These are phyloP conservation scores for Pythium volutum DNA, from an alignment of 352 stramenopile genomes.

Conservation along the genomic window DNA sequence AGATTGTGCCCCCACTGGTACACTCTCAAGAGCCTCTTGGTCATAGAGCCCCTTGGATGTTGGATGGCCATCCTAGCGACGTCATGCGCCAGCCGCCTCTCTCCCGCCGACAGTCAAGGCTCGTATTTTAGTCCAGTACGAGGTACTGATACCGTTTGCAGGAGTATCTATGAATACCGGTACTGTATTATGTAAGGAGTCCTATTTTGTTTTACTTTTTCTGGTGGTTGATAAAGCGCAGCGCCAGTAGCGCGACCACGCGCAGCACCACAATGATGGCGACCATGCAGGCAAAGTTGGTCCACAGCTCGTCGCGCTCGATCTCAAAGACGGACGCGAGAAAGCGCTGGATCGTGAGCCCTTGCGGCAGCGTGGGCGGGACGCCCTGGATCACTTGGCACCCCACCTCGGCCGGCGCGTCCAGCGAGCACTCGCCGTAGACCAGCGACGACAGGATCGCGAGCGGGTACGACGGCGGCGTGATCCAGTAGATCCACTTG, in stretches of 20 bases:
- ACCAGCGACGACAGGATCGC: constrained; percentile 34
- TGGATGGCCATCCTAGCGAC: too few relatives aligned
- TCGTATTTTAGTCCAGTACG: too few relatives aligned
- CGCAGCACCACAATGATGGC: constrained; percentile 50
- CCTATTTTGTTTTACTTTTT: constrained; percentile 14
- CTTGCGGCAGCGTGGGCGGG: constrained; percentile 25
- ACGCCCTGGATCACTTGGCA: constrained; percentile 38
- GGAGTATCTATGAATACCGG: too few relatives aligned
- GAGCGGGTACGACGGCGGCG: constrained; percentile 39
- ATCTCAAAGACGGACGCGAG: constrained; percentile 46
- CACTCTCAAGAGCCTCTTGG: too few relatives aligned
- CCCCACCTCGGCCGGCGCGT: constrained; percentile 2
- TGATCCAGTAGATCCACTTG: constrained; percentile 39
- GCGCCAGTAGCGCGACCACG: constrained; percentile 38
- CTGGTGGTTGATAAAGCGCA: constrained; percentile 63
- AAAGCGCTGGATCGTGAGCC: constrained; percentile 56
- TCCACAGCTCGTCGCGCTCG: constrained; percentile 53
- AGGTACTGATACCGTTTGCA: too few relatives aligned
- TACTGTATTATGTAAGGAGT: too few relatives aligned
- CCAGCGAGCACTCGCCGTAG: constrained; percentile 41
- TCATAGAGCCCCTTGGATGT: too few relatives aligned
- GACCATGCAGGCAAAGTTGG: constrained; percentile 41
- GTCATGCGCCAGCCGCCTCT: too few relatives aligned
- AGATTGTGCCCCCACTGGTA: too few relatives aligned
- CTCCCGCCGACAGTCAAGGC: too few relatives aligned